These are phyloP conservation scores for Rhizoclosmatium sp. DNA, from an alignment of 192 early-diverging fungal genomes.

Conservation along the genomic window DNA sequence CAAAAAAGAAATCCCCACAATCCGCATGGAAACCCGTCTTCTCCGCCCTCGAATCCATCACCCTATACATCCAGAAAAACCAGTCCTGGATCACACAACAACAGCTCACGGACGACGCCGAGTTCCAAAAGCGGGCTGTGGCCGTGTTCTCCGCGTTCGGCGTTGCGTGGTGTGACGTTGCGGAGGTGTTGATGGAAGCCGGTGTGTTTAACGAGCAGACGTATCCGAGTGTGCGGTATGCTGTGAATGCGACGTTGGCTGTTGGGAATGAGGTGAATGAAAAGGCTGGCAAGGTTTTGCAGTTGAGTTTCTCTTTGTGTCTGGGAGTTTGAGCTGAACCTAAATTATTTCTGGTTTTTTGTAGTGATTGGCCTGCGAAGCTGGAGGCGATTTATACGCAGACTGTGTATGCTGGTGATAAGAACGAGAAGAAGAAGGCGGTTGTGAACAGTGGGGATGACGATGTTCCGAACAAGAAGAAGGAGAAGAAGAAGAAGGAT, in stretches of 20 bases:
- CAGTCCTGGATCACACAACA: constrained; percentile 4
- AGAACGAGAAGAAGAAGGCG: constrained; percentile 13
- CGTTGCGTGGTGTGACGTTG: constrained; percentile 12
- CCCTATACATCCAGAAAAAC: constrained; percentile 28
- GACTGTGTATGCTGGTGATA: constrained; percentile 28
- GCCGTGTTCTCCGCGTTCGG: constrained; percentile 22
- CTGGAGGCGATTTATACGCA: constrained; percentile 30
- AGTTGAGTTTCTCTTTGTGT: constrained; percentile 6
- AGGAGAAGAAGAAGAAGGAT: constrained; percentile 27
- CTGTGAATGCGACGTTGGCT: constrained; percentile 17
- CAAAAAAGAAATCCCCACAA: constrained; percentile 36
- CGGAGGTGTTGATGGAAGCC: constrained; percentile 8
- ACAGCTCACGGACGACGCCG: not conserved
- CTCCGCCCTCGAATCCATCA: constrained; percentile 32
- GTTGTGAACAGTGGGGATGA: not conserved
- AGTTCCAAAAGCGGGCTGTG: constrained; percentile 15
- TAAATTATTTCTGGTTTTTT: not conserved
- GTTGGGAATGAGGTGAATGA: constrained; percentile 35
- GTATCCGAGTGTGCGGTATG: constrained; percentile 22
- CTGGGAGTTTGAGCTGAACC: not conserved
- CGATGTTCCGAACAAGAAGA: constrained; percentile 6
- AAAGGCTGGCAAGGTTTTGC: constrained; percentile 6
- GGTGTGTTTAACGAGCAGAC: constrained; percentile 24
- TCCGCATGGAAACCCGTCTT: constrained; percentile 41
- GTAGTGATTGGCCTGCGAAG: constrained; percentile 36